Evolutionary conservation across 768 basidiomycete genomes (phyloP), one percentile per base, ranked within the genome.

Genomic region (Pisolithus sp.): DNA sequence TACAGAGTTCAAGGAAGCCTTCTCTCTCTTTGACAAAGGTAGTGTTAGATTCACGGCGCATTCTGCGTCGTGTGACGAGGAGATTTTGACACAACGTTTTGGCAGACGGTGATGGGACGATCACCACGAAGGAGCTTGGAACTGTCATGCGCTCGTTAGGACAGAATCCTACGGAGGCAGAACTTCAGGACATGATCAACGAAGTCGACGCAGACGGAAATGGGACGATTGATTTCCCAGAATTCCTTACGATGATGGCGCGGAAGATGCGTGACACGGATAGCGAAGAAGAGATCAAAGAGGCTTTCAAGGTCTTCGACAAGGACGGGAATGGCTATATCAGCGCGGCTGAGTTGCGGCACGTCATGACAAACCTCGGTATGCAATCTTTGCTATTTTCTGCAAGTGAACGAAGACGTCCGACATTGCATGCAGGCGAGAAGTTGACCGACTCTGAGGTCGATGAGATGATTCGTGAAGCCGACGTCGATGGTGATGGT

Each of bases 11-110:
- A 97, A 95, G 80, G 95, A 97, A 77, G 94, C 94, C 46, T 97
- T 98, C 76, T 92, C 93, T 53, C 80, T 98, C 20, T 97, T 98
- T 70, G 93, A 96, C 76, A 94, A 93, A 71, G 89, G 93, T 92
- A 54, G 24, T 20, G 9, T 20, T 18, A 2, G 77, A 70, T 9
- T 7, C 24, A 23, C 42, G 37, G 45, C 40, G 13, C 42, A 40
- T 8, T 44, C 9, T 2, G 21, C 13, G 43, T 17, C 30, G n/a
- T 23, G 6, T 9, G 41, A 42, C 21, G 4, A 47, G 18, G 46
- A 8, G 3, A n/a, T 47, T 20, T 26, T 45, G 5, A 30, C n/a
- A 17, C 34, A 28, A 43, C 40, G 26, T 7, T 12, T 36, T 39
- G 34, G 5, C 63, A 93, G 91, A 93, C 61, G 89, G 88, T 59